Conservation (phyloP, 2,329 filamentous ascomycete genomes). For the Xylaria sp. region DNA sequence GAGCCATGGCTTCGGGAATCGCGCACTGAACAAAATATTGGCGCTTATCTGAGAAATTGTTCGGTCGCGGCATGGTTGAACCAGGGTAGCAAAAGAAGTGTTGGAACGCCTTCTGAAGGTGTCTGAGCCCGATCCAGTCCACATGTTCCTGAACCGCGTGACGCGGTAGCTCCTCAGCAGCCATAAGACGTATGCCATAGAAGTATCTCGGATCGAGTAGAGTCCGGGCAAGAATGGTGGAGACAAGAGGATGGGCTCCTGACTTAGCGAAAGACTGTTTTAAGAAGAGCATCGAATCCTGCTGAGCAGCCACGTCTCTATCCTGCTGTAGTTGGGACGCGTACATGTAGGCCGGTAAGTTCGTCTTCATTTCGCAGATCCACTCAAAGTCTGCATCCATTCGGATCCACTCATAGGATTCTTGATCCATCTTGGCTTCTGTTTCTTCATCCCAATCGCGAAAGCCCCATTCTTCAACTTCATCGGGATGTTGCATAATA, state of each 20-base stretch:
- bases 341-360: slow-evolving; percentile 96
- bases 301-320: slow-evolving; percentile 91
- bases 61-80: slow-evolving; percentile 82
- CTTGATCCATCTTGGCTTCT: slow-evolving; percentile 90
- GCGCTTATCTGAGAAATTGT: slow-evolving; percentile 89
- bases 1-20: slow-evolving; percentile 83
- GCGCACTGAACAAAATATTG: slow-evolving; percentile 86
- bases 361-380: slow-evolving; percentile 84
- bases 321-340: slow-evolving; percentile 97
- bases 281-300: slow-evolving; percentile 81
- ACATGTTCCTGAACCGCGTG: slow-evolving; percentile 75
- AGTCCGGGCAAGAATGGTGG: slow-evolving; percentile 89
- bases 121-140: slow-evolving; percentile 82
- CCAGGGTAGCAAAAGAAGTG: slow-evolving; percentile 87
- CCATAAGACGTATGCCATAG: slow-evolving; percentile 88
- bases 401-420: slow-evolving; percentile 98
- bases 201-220: slow-evolving; percentile 93
- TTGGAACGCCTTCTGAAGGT: slow-evolving; percentile 86
- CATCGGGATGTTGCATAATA: slow-evolving; percentile 83
- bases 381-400: slow-evolving; percentile 99
- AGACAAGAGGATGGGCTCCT: slow-evolving; percentile 80
- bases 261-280: slow-evolving; percentile 60
- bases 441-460: slow-evolving; percentile 91
- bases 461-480: slow-evolving; percentile 84
- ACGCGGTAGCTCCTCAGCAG: slow-evolving; percentile 79